Percentiles rank a stretch among this genome's conserved stretches.
phyloP scores from a whole-genome alignment of 768 basidiomycete species.

The Russula virescens region DNA sequence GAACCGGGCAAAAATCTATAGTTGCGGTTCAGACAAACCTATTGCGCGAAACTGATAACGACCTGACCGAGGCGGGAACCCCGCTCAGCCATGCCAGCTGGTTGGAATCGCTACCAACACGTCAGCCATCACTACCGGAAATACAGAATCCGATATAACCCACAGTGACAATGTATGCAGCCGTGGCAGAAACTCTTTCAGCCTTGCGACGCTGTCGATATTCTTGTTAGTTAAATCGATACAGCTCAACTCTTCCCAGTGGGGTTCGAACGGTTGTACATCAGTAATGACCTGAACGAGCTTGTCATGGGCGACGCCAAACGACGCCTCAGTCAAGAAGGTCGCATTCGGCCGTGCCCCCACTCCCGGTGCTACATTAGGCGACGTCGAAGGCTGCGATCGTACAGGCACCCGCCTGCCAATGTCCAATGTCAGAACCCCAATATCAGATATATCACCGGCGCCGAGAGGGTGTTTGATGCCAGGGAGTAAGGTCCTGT shows the following conservation, averaged over 20 bases:
- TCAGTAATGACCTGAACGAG: conserved; percentile 92
- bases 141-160: conserved; percentile 31
- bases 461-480: conserved; percentile 27
- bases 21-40: conserved; percentile 40
- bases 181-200: conserved; percentile 86
- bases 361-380: conserved; percentile 1
- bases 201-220: conserved; percentile 72
- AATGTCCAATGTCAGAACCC: conserved; percentile 7
- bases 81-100: conserved; percentile 77
- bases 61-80: conserved; percentile 63
- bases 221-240: conserved; percentile 73
- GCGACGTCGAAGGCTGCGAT: conserved; percentile 31
- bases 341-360: conserved; percentile 42
- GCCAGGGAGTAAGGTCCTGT: conserved; percentile 40
- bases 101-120: conserved; percentile 55
- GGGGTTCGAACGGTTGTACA: conserved; percentile 87
- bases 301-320: conserved; percentile 87
- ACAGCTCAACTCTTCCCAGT: conserved; percentile 76
- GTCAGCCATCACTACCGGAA: not conserved
- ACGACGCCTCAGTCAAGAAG: conserved; percentile 95
- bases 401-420: conserved; percentile 16
- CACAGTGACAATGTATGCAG: conserved; percentile 74
- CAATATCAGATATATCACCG: conserved; percentile 28
- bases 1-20: not conserved
- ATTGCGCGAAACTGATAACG: conserved; percentile 73